Percentiles rank a stretch among this genome's conserved stretches.
phyloP scores from a whole-genome alignment of 768 basidiomycete species.

The Tylopilus rubrobrunneus region DNA sequence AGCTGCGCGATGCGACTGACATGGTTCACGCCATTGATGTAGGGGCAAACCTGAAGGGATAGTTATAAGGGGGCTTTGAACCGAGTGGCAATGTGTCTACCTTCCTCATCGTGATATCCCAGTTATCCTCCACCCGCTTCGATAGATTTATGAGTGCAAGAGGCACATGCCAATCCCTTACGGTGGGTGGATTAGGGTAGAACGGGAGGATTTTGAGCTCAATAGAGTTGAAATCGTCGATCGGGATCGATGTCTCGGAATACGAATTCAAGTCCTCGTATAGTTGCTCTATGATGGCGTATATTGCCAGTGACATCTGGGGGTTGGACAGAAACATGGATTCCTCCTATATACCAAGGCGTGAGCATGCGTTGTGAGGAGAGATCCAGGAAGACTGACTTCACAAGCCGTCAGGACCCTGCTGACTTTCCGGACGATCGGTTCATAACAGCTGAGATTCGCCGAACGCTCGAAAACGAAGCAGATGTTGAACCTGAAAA shows the following conservation, averaged over 20 bases:
- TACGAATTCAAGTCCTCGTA: slow-evolving; percentile 98
- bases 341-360: slow-evolving; percentile 61
- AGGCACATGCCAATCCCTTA: slow-evolving; percentile 95
- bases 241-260: slow-evolving; percentile 89
- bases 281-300: slow-evolving; percentile 89
- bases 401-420: slow-evolving; percentile 87
- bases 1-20: slow-evolving; percentile 87
- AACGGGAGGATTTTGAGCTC: slow-evolving; percentile 96
- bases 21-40: slow-evolving; percentile 90
- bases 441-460: slow-evolving; percentile 93
- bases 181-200: slow-evolving; percentile 87
- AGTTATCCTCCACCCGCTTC: slow-evolving; percentile 81
- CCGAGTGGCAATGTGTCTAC: slow-evolving; percentile 33
- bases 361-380: slow-evolving; percentile 1
- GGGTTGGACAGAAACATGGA: slow-evolving; percentile 81
- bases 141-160: slow-evolving; percentile 81
- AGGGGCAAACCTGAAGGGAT: slow-evolving; percentile 53
- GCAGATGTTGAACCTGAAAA: slow-evolving; percentile 91
- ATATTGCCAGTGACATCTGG: slow-evolving; percentile 59
- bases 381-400: slow-evolving; percentile 44
- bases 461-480: slow-evolving; percentile 93
- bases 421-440: slow-evolving; percentile 91
- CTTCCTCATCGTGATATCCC: slow-evolving; percentile 94
- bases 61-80: background rate
- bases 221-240: slow-evolving; percentile 91